Percentiles rank a stretch among this genome's conserved stretches.
Evolutionary conservation across 2,329 filamentous ascomycete genomes (phyloP).

Genomic region (Sporothrix phasma): DNA sequence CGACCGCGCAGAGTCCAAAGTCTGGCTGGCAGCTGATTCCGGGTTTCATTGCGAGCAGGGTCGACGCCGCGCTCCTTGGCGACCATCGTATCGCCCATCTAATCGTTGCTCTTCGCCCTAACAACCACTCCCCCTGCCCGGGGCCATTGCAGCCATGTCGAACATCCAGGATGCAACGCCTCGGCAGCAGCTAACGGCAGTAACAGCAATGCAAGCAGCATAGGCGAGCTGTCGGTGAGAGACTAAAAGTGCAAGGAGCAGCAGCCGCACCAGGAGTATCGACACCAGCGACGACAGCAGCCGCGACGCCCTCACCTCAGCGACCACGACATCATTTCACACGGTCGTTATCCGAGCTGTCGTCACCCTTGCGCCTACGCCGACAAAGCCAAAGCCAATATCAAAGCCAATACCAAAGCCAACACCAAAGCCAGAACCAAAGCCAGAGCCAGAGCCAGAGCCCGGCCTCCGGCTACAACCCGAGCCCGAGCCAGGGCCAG

Average conservation of each 20-base stretch:
- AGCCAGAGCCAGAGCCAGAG: conserved; percentile 27
- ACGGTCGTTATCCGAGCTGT: conserved; percentile 46
- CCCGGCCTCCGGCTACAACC: background rate
- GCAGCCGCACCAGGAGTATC: background rate
- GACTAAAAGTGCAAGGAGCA: background rate
- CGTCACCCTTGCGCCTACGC: conserved; percentile 36
- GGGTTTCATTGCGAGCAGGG: background rate
- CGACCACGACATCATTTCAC: conserved; percentile 42
- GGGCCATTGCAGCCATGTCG: background rate
- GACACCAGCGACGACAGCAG: background rate
- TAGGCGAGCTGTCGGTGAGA: background rate
- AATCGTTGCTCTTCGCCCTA: too few relatives aligned
- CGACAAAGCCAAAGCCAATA: conserved; percentile 29
- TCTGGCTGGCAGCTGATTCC: background rate
- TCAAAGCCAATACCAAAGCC: conserved; percentile 28
- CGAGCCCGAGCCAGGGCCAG: background rate
- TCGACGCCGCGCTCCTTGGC: background rate
- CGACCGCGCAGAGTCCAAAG: background rate
- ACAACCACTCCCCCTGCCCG: background rate
- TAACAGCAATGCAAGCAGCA: background rate
- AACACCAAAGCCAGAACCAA: conserved; percentile 28
- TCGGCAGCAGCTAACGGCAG: background rate
- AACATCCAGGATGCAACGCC: background rate
- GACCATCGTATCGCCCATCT: background rate
- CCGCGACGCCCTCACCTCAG: conserved; percentile 26